Base-by-base conservation (phyloP, 2,329 filamentous ascomycete genomes). In the Alternaria dauci region DNA sequence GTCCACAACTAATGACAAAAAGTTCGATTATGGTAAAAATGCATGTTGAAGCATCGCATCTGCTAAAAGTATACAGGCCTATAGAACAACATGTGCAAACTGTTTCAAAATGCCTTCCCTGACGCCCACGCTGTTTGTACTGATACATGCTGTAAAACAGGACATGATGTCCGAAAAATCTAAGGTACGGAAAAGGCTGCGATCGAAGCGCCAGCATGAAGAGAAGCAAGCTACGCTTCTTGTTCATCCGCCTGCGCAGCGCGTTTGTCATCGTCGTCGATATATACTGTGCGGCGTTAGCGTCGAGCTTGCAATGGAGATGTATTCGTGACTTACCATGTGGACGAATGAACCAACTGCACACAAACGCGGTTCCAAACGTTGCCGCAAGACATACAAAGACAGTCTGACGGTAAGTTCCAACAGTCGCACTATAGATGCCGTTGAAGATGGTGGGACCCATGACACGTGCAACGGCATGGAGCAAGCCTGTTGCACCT, bases 371-470 rank as follows among this genome's bases (percentile, higher is more conserved):
- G 8, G 89, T 25, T 1, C 81, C 85, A 75, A 96, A 96, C 0
- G 91, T 82, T 8, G 80, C 79, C 0, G 86, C 82, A 44, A 98
- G 79, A 51, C 91, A 87, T 8, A 96, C 87, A 76, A 97, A 97
- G 0, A 96, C 89, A 1, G 92, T 88, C 77, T 95, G 92, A 0
- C 92, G 88, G 67, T 91, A 94, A 1, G 81, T 88, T 20, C 85
- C 88, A 1, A 97, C 92, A 0, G 95, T 98, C 2, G 85, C 82
- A 14, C 90, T 91, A 76, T 96, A 99, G 9, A 98, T 87, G 5
- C 91, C 86, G 72, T 95, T 96, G 79, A 97, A 96, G 1, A 94
- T 74, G 0, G 92, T 85, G 0, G 95, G 95, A 1, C 91, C 89
- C 12, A 96, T 76, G 2, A 98, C 88, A 62, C 93, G 85, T 3